Evolutionary conservation across 1,284 basidiomycete genomes (phyloP).

Genomic region (Vanrija pseudolonga): DNA sequence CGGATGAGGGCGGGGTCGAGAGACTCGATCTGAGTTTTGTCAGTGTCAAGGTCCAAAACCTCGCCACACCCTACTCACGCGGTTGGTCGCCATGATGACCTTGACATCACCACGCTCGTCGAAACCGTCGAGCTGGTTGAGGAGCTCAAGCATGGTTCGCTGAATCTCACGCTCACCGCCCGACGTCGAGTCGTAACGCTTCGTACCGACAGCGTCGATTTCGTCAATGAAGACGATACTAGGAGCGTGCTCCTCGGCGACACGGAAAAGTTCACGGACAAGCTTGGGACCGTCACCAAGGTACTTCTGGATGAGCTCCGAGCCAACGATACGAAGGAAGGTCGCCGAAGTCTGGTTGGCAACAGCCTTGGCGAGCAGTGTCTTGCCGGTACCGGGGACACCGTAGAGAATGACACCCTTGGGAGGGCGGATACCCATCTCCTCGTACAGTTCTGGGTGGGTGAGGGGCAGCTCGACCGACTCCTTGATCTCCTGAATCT

Average conservation of each 20-base stretch:
- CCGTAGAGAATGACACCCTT: conserved; percentile 99
- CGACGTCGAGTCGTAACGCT: conserved; percentile 93
- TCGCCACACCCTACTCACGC: conserved; percentile 23
- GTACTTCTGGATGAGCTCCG: conserved; percentile 98
- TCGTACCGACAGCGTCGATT: conserved; percentile 97
- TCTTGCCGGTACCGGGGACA: conserved; percentile 98
- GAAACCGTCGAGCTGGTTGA: conserved; percentile 98
- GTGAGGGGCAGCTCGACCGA: conserved; percentile 96
- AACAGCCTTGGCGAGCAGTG: conserved; percentile 94
- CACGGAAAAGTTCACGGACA: conserved; percentile 92
- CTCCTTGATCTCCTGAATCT: conserved; percentile 99
- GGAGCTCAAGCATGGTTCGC: conserved; percentile 81
- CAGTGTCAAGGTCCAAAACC: conserved; percentile 16
- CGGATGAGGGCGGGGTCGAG: conserved; percentile 96
- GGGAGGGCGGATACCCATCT: conserved; percentile 98
- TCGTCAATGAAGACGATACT: conserved; percentile 99
- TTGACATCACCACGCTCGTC: conserved; percentile 99
- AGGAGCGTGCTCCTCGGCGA: conserved; percentile 95
- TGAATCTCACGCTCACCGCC: conserved; percentile 99
- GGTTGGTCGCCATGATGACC: conserved; percentile 59
- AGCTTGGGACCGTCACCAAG: conserved; percentile 99
- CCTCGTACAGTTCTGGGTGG: conserved; percentile 97
- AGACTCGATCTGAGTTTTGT: conserved; percentile 80
- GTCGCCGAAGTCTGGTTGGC: conserved; percentile 99
- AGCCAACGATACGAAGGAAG: conserved; percentile 95